Evolutionary conservation across 1,284 basidiomycete species (phyloP).

Genomic region (Irpex sp.): DNA sequence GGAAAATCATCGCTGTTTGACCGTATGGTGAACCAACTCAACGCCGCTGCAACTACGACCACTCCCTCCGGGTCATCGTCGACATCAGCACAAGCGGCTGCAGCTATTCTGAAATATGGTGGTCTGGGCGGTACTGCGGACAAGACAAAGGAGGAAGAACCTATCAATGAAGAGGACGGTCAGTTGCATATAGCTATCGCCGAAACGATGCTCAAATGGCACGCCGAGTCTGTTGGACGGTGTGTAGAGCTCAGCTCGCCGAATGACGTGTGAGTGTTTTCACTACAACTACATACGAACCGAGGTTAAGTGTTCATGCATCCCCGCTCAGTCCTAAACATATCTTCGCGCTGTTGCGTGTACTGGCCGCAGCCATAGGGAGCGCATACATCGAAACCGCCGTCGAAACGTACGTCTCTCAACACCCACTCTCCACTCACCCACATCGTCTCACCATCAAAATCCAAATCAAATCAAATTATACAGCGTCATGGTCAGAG

Average conservation of each 20-base stretch:
- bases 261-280: slow-evolving; percentile 71
- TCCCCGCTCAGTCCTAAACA: slow-evolving; percentile 83
- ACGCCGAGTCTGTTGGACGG: slow-evolving; percentile 90
- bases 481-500: slow-evolving; percentile 62
- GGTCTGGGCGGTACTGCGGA: slow-evolving; percentile 58
- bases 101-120: slow-evolving; percentile 77
- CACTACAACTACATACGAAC: slow-evolving; percentile 6
- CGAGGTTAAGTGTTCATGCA: not conserved
- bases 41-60: slow-evolving; percentile 67
- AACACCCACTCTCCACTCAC: not conserved
- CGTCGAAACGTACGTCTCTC: slow-evolving; percentile 73
- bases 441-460: not conserved
- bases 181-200: slow-evolving; percentile 69
- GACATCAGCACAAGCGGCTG: slow-evolving; percentile 75
- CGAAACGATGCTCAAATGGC: slow-evolving; percentile 91
- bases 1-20: slow-evolving; percentile 82
- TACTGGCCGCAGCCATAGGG: slow-evolving; percentile 86
- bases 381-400: slow-evolving; percentile 87
- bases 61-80: slow-evolving; percentile 52
- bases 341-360: slow-evolving; percentile 79
- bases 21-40: slow-evolving; percentile 88
- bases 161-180: slow-evolving; percentile 77
- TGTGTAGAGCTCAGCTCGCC: slow-evolving; percentile 82
- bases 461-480: too few species aligned
- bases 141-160: slow-evolving; percentile 64